phyloP scores from a whole-genome alignment of 164 flowering plant species.

The Litsea cubeba region DNA sequence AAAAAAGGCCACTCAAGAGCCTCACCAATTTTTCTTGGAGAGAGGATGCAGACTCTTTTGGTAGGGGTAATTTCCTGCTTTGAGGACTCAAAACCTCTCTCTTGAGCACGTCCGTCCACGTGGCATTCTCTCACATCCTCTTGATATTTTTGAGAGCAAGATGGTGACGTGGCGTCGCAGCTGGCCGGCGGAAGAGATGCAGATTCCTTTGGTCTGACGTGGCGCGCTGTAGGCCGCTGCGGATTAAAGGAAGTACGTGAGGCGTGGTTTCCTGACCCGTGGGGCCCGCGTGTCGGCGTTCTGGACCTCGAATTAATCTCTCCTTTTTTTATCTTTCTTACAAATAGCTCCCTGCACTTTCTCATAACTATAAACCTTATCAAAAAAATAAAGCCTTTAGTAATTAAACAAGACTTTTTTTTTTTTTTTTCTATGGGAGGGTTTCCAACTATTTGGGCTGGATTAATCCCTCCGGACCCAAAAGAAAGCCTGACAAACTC shows the following conservation, averaged over 20 bases:
- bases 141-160: background rate
- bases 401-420: too few species aligned
- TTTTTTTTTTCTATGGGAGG: too few species aligned
- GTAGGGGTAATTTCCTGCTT: background rate
- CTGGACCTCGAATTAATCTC: too few species aligned
- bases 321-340: too few species aligned
- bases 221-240: background rate
- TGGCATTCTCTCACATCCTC: background rate
- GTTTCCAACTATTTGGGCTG: too few species aligned
- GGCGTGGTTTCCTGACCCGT: background rate
- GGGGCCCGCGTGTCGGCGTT: background rate
- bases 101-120: background rate
- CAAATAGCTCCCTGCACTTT: too few species aligned
- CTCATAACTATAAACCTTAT: too few species aligned
- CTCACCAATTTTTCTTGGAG: background rate
- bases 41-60: background rate
- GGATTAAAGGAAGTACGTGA: background rate
- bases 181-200: background rate
- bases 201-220: constrained; percentile 1
- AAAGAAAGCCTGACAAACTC: too few species aligned
- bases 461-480: too few species aligned
- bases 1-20: background rate
- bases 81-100: background rate
- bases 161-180: background rate
- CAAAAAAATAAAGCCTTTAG: too few species aligned